Evolutionary conservation across 148 eudicot genomes (phyloP), one percentile per base, ranked within the genome.

Genomic region (Nyssa sinensis): DNA sequence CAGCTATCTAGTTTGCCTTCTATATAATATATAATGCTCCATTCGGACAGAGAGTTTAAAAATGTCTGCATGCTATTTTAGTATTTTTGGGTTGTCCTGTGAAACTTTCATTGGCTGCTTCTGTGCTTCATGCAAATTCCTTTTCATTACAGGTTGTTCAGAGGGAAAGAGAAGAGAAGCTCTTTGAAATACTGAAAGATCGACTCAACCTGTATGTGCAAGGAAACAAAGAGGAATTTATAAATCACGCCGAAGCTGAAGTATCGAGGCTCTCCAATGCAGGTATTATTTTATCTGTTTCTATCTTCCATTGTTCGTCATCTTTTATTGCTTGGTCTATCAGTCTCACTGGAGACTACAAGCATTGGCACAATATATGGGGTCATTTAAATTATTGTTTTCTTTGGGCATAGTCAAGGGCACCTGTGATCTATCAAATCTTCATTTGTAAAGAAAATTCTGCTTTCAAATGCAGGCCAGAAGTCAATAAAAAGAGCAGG

Each of bases 161-260:
- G 70, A 95, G 78, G 86, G 99, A 95, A 71, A 88, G 99, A 79
- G 99, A 95, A 88, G 96, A 95, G 70, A 95, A 88, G 80, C 93
- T 95, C 67, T 83, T 83, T 33, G 81, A 82, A 72, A 82, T 75
- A 74, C 81, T 95, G 59, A 95, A 84, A 84, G 89, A 89, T 70
- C 88, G 93, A 28, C 96, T 95, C 57, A 84, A 93, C 75, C 84
- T 85, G 64, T 93, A 92, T 77, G 96, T 89, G 71, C 84, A 89
- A 83, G 99, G 96, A 39, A 85, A 86, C 80, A 95, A 95, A 91
- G 94, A 86, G 35, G 90, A 86, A 44, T 95, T 95, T 69, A 73
- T 80, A 58, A 70, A 63, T 80, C 77, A 88, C 53, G 97, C 99
- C 73, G 87, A 90, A 82, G 97, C 94, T 59, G 99, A 95, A 85